These are phyloP conservation scores for Fragaria nilgerrensis DNA, from an alignment of 306 rosid genomes.

Conservation along the genomic window DNA sequence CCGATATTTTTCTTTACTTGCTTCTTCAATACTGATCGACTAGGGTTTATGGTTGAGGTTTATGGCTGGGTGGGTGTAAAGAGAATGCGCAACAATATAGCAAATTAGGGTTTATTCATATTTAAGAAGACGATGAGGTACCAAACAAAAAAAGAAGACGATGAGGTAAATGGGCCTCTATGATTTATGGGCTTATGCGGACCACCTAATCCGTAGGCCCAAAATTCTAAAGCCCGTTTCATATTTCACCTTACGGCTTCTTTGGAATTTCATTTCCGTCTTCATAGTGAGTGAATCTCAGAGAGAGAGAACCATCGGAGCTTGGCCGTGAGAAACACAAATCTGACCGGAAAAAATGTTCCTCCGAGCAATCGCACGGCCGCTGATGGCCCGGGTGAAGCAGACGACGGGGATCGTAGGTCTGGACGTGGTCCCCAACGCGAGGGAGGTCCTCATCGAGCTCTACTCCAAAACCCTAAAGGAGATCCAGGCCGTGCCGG, in stretches of 20 bases:
- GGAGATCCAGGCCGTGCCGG: conserved; percentile 85
- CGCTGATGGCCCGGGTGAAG: conserved; percentile 82
- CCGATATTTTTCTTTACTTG: too few relatives aligned
- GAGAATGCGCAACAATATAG: too few relatives aligned
- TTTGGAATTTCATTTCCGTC: conserved; percentile 16
- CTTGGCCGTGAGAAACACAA: neutral
- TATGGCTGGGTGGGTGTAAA: too few relatives aligned
- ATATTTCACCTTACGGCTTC: neutral
- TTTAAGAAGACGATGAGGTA: neutral
- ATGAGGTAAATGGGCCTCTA: neutral
- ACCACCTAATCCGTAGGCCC: neutral
- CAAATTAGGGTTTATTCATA: too few relatives aligned
- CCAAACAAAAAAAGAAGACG: too few relatives aligned
- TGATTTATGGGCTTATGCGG: neutral
- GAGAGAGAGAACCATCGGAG: neutral
- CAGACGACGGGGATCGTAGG: conserved; percentile 87
- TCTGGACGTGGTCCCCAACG: conserved; percentile 83
- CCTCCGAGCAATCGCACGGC: conserved; percentile 75
- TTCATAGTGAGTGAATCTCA: neutral
- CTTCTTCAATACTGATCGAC: too few relatives aligned
- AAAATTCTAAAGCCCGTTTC: neutral
- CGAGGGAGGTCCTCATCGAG: conserved; percentile 66
- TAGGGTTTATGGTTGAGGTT: too few relatives aligned
- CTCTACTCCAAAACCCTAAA: conserved; percentile 72
- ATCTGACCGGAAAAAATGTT: conserved; percentile 45